Evolutionary conservation across 257 asterid genomes (phyloP), one percentile per base, ranked within the genome.

Genomic region (Schizonepeta tenuifolia): DNA sequence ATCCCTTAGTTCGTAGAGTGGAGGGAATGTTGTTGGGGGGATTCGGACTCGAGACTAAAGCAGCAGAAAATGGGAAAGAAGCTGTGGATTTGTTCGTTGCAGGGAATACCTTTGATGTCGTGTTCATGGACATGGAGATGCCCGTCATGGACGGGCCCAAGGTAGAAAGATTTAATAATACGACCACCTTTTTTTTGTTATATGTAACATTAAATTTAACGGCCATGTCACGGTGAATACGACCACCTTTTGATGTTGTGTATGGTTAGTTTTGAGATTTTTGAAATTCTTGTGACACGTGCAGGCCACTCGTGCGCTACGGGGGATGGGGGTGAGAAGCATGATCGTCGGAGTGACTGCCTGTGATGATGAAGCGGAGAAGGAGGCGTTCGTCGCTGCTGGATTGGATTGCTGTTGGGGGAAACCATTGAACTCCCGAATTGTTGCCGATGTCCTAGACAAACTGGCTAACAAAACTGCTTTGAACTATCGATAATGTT

Each of bases 111-210:
- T 88, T 75, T 13, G 87, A 86, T 78, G 75, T 88, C 3, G 78
- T 84, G 47, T 53, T 84, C 6, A 88, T 88, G 90, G 88, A 84
- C 77, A 69, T 75, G 84, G 87, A 83, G 49, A 86, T 88, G 91
- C 90, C 83, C 0, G 50, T 84, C 57, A 86, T 82, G 87, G 77
- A 83, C 41, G 88, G 92, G 10, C 62, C 74, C 9, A 47, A 75
- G 83, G 91, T 86, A 50, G 17, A 49, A 0, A 50, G 2, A 5
- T 15, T 50, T 2, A 7, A 50, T 50, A 50, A 17, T 7, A 15
- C 33, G 9, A 11, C 36, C 36, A 22, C 31, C 17, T 18, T 47
- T 47, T 4, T n/a, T n/a, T n/a, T n/a, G n/a, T n/a, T n/a, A n/a
- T n/a, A n/a, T n/a, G n/a, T n/a, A n/a, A n/a, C n/a, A n/a, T n/a